Evolutionary conservation across 2,329 filamentous ascomycete species (phyloP).

Genomic region (Colletotrichum trifolii): DNA sequence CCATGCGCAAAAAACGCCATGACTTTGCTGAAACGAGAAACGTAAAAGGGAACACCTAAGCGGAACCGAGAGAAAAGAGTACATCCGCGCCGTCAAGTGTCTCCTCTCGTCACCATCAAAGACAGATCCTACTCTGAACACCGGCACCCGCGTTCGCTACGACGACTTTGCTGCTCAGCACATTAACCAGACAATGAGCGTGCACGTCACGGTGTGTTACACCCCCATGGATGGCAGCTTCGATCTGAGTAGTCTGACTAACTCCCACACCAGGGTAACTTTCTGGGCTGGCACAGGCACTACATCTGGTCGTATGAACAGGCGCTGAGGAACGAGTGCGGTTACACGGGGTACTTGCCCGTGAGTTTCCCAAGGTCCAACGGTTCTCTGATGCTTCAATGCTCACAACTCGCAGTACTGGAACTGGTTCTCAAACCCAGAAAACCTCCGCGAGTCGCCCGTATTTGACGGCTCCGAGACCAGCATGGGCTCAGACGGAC

Average conservation of each 20-base stretch:
- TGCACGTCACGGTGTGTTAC: slow-evolving; percentile 15
- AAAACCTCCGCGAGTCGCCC: slow-evolving; percentile 41
- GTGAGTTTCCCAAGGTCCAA: neutral
- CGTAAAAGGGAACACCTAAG: neutral
- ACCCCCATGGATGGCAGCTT: neutral
- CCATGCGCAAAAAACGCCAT: neutral
- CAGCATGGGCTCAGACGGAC: slow-evolving; percentile 52
- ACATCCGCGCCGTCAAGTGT: slow-evolving; percentile 32
- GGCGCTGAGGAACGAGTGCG: slow-evolving; percentile 28
- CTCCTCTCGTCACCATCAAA: slow-evolving; percentile 6
- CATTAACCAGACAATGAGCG: slow-evolving; percentile 14
- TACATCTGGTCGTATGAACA: slow-evolving; percentile 27
- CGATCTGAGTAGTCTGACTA: neutral
- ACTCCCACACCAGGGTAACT: slow-evolving; percentile 2
- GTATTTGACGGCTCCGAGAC: slow-evolving; percentile 53
- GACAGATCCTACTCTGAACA: slow-evolving; percentile 17
- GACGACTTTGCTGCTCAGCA: slow-evolving; percentile 36
- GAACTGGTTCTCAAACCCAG: neutral
- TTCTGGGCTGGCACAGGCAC: slow-evolving; percentile 32
- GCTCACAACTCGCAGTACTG: slow-evolving; percentile 40
- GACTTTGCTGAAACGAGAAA: neutral
- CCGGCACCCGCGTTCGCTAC: slow-evolving; percentile 24
- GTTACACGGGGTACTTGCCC: slow-evolving; percentile 37
- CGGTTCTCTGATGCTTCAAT: slow-evolving; percentile 3
- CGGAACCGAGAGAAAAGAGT: slow-evolving; percentile 24